Percentiles rank a stretch among this genome's conserved stretches.
These are phyloP conservation scores for Polysphondylium violaceum DNA, from an alignment of 78 protist species.

Conservation along the genomic window DNA sequence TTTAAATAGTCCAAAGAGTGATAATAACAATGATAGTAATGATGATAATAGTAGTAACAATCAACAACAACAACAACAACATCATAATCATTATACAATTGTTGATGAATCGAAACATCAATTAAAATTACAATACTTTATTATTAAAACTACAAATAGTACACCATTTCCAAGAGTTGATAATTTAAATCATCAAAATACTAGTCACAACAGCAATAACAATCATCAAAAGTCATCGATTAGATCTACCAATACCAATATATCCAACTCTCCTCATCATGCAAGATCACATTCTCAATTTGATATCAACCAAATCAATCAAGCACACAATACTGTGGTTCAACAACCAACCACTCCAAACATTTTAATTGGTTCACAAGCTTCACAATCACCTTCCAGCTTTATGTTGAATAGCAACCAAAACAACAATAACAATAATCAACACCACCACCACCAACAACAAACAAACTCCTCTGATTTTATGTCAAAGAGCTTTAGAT, in stretches of 20 bases:
- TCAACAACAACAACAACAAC: neutral
- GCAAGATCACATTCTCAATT: constrained; percentile 18
- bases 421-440: neutral
- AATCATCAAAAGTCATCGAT: neutral
- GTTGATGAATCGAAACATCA: constrained; percentile 42
- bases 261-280: neutral
- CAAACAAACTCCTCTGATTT: constrained; percentile 7
- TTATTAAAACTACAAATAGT: constrained; percentile 30
- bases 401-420: too few species aligned
- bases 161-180: constrained; percentile 74
- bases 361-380: too few species aligned
- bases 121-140: constrained; percentile 53
- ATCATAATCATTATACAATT: neutral
- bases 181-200: constrained; percentile 26
- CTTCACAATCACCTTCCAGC: too few species aligned
- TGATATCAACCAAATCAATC: constrained; percentile 3
- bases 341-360: too few species aligned
- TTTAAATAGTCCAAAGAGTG: neutral
- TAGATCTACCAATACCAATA: too few species aligned
- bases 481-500: constrained; percentile 21
- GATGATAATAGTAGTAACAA: neutral
- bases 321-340: neutral
- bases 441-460: neutral
- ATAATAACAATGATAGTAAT: too few species aligned
- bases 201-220: neutral